Evolutionary conservation across 495 filamentous ascomycete species (phyloP), one percentile per base, ranked within the genome.

Genomic region (Penicillium fimorum): DNA sequence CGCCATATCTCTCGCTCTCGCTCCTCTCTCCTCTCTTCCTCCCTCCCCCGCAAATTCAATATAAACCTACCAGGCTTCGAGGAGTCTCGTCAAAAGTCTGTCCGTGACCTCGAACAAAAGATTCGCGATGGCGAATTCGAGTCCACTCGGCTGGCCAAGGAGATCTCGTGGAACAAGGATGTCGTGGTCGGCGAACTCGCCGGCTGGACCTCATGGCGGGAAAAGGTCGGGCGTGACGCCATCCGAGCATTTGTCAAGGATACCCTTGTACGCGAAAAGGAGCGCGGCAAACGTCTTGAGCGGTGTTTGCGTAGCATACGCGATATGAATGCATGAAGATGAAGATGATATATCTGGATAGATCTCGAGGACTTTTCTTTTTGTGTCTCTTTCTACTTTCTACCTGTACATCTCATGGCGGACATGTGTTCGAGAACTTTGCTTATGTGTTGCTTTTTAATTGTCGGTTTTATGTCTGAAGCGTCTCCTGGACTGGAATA

Each of bases 161-260:
- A 99, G 65, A 70, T 99, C 18, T 75, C 89, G 33, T 97, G 95
- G 67, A 96, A 92, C 48, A 92, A 96, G 72, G 89, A 92, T 69
- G 90, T 92, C 10, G 92, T 97, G 6, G 93, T 95, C 12, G 79
- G 84, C 8, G 95, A 99, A 69, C 67, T 99, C 56, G 93, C 94
- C 1, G 92, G 90, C 2, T 97, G 93, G 88, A 90, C 96, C 63
- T 91, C 94, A 13, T 84, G 90, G 77, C 85, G 92, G 49, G 91
- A 87, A 60, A 84, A 83, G 60, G 81, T 91, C 71, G 92, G 88
- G 3, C 76, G 84, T 27, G 84, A 82, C 58, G 88, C 88, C 4
- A 84, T 97, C 37, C 82, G 79, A 57, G 81, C 88, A 15, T 83
- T 96, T 62, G 93, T 88, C 35, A 84, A 78, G 70, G 84, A 85